Conservation (phyloP, 305 asterid genomes). For the Fraxinus ornus region DNA sequence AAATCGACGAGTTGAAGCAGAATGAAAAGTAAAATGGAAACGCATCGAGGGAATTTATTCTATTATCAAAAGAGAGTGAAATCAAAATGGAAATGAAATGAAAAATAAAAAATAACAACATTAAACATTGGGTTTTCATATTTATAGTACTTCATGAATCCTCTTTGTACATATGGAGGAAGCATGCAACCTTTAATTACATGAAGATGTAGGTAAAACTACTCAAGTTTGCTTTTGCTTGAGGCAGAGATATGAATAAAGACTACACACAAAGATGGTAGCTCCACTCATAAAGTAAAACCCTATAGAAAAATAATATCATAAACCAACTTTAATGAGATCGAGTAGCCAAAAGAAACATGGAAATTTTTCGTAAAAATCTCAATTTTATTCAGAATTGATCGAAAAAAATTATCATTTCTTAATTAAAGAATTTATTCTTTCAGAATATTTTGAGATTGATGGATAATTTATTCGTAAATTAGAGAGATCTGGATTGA, state of each 20-base stretch:
- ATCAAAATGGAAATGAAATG: background rate
- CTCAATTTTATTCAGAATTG: background rate
- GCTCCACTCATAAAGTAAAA: slow-evolving; percentile 50
- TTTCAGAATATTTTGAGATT: background rate
- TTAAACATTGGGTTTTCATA: background rate
- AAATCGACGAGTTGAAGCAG: background rate
- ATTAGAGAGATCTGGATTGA: background rate
- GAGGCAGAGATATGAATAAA: slow-evolving; percentile 47
- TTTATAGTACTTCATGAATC: background rate
- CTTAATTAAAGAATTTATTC: background rate
- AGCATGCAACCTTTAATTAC: slow-evolving; percentile 26
- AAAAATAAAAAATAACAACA: background rate
- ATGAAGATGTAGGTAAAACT: slow-evolving; percentile 37
- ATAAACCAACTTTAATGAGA: background rate
- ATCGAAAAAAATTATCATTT: background rate
- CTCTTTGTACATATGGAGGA: background rate
- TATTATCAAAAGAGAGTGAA: background rate
- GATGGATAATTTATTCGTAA: background rate
- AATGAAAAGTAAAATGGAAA: background rate
- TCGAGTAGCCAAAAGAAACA: background rate
- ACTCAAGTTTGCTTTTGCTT: slow-evolving; percentile 76
- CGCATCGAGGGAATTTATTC: background rate
- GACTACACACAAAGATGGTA: slow-evolving; percentile 23
- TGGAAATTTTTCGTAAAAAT: background rate
- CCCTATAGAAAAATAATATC: slow-evolving; percentile 16